Evolutionary conservation across 2,329 filamentous ascomycete genomes (phyloP), one percentile per base, ranked within the genome.

Genomic region (Fusarium siculi): DNA sequence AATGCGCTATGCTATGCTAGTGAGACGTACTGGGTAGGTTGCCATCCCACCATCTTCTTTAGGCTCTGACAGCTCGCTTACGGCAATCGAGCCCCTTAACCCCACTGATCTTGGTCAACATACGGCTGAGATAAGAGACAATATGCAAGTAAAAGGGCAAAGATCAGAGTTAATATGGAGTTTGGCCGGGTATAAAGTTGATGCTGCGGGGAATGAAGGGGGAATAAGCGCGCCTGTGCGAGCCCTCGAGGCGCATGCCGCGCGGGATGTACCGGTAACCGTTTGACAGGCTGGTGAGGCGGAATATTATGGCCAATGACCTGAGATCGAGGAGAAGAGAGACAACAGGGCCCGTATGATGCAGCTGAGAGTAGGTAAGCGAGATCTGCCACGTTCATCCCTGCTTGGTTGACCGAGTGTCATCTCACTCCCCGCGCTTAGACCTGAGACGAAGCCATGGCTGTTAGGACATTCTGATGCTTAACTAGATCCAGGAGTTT

Each of bases 61-160:
- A 34, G 36, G 40, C 49, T 62, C 61, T 74, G 72, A 73, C 73
- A 74, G 72, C 72, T 74, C 66, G 72, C 66, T 59, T 70, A 47
- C n/a, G 46, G 62, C n/a, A 44, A 61, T 61, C 25, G 54, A 56
- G 30, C 30, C 37, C 49, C 40, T 52, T 16, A 25, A 55, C 56
- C 50, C 58, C 55, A 46, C 58, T 34, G 46, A 34, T 50, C 36
- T 55, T 62, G 47, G 52, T 59, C 49, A 43, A 37, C 52, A 40
- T 28, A 40, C 42, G 39, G 28, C 59, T 57, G 72, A 70, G 68
- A 68, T 66, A 65, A 61, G 65, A 75, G 53, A 64, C n/a, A 64
- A 70, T 58, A 61, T 47, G 49, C 30, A 58, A 43, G 30, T 34
- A 47, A 40, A 40, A 25, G 34, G 58, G 62, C 34, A 57, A 63